Evolutionary conservation across 2,329 filamentous ascomycete genomes (phyloP).

Genomic region (Rhexocercosporidium sp.): DNA sequence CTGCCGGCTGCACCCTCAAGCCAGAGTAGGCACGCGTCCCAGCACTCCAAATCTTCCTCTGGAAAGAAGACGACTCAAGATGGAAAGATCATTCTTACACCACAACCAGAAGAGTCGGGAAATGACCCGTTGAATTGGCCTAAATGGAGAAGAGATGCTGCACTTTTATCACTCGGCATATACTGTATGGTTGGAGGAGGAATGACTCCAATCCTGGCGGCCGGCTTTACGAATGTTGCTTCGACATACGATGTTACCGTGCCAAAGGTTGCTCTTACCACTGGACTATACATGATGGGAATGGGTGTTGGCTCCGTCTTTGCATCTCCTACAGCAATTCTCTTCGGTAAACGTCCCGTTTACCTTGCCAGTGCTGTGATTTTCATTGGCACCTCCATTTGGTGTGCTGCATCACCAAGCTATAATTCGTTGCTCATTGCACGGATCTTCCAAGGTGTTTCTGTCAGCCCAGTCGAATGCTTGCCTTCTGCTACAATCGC

Average conservation of each 20-base stretch:
- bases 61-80: slow-evolving; percentile 79
- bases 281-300: slow-evolving; percentile 93
- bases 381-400: slow-evolving; percentile 78
- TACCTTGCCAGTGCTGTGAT: slow-evolving; percentile 79
- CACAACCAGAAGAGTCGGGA: slow-evolving; percentile 86
- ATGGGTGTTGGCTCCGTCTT: slow-evolving; percentile 84
- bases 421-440: slow-evolving; percentile 82
- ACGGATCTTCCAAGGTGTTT: slow-evolving; percentile 84
- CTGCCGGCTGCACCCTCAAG: slow-evolving; percentile 30
- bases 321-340: slow-evolving; percentile 86
- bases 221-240: slow-evolving; percentile 85
- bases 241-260: slow-evolving; percentile 67
- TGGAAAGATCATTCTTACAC: slow-evolving; percentile 84
- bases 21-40: slow-evolving; percentile 26
- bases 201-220: slow-evolving; percentile 88
- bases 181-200: slow-evolving; percentile 94
- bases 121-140: slow-evolving; percentile 97
- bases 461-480: slow-evolving; percentile 89
- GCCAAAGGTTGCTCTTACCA: slow-evolving; percentile 81
- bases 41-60: slow-evolving; percentile 26
- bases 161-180: slow-evolving; percentile 82
- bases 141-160: slow-evolving; percentile 76
- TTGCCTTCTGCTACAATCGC: slow-evolving; percentile 92
- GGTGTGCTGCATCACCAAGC: slow-evolving; percentile 84
- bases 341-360: slow-evolving; percentile 89